Percentiles rank a stretch among this genome's conserved stretches.
Conservation (phyloP, 2,329 filamentous ascomycete species). For the Aspergillus pseudotamarii region DNA sequence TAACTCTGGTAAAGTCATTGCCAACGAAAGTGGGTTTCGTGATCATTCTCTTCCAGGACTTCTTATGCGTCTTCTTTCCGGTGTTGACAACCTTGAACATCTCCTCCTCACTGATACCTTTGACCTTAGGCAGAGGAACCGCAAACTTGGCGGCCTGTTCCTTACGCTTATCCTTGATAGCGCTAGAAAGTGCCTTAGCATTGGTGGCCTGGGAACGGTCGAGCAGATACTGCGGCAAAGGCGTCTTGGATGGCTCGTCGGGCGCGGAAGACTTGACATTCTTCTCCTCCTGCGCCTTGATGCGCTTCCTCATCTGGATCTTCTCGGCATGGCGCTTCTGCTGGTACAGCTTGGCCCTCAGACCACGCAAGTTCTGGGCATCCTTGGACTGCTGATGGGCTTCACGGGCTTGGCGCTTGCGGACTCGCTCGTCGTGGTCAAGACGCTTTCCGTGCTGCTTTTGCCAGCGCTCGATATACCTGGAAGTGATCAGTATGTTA, state of each 20-base stretch:
- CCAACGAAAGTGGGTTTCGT: slow-evolving; percentile 90
- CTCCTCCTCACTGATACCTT: slow-evolving; percentile 91
- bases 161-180: slow-evolving; percentile 92
- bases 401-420: slow-evolving; percentile 87
- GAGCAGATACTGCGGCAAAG: slow-evolving; percentile 89
- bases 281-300: slow-evolving; percentile 93
- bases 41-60: slow-evolving; percentile 67
- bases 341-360: slow-evolving; percentile 89
- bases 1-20: slow-evolving; percentile 82
- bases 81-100: slow-evolving; percentile 98
- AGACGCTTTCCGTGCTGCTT: slow-evolving; percentile 66
- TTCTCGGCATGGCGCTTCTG: slow-evolving; percentile 96
- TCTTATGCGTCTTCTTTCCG: slow-evolving; percentile 90
- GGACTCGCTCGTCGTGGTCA: slow-evolving; percentile 84
- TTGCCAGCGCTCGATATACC: slow-evolving; percentile 74
- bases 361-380: slow-evolving; percentile 88
- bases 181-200: slow-evolving; percentile 74
- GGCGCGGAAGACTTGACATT: slow-evolving; percentile 85
- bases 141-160: slow-evolving; percentile 94
- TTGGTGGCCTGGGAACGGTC: slow-evolving; percentile 73
- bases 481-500: slow-evolving; percentile 25
- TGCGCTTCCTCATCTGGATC: slow-evolving; percentile 95
- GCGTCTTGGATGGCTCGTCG: slow-evolving; percentile 73
- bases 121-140: slow-evolving; percentile 91
- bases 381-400: slow-evolving; percentile 85